Evolutionary conservation across 176 grass and related monocot species (phyloP), one percentile per base, ranked within the genome.

Genomic region (Miscanthus lutarioriparius): DNA sequence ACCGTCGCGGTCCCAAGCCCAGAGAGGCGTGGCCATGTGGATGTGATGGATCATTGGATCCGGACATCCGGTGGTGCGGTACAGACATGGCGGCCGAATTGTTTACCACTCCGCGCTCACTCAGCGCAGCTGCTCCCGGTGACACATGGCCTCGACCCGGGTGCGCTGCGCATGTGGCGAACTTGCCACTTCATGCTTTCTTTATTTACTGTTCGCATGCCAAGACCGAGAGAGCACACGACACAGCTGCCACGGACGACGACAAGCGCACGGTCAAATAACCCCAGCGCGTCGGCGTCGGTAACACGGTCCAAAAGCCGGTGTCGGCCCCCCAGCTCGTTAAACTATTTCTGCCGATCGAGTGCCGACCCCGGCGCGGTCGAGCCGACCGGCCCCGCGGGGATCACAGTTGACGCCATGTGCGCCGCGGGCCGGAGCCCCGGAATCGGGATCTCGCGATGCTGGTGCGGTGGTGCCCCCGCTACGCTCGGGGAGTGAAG

Each of bases 141-240:
- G 77, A 20, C 77, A 80, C 77, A 41, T 67, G 77, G 40, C 39
- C 71, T 53, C 72, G 39, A 10, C 59, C 39, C 40, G 15, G 26
- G 25, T 17, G 62, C 76, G 32, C 32, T n/a, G 3, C 77, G 25
- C 63, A 66, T 33, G 40, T 66, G 77, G 9, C 1, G 26, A 72
- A 44, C 69, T 35, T 15, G 77, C 77, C 63, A 10, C 41, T 30
- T 23, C 44, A 5, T 2, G 2, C 8, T 59, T 59, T 59, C 41
- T 66, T 67, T 48, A 67, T 43, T 64, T 35, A 65, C 77, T 30
- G 59, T 11, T 14, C 38, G 40, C 40, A 22, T 16, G 7, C 32
- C 36, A 3, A 56, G 20, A 54, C 27, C 72, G 14, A 32, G 48
- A 49, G 10, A 1, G 0, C 48, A 2, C 1, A 19, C 36, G 36